Base-by-base conservation (phyloP, 805 yeast genomes). In the Pichia californica region DNA sequence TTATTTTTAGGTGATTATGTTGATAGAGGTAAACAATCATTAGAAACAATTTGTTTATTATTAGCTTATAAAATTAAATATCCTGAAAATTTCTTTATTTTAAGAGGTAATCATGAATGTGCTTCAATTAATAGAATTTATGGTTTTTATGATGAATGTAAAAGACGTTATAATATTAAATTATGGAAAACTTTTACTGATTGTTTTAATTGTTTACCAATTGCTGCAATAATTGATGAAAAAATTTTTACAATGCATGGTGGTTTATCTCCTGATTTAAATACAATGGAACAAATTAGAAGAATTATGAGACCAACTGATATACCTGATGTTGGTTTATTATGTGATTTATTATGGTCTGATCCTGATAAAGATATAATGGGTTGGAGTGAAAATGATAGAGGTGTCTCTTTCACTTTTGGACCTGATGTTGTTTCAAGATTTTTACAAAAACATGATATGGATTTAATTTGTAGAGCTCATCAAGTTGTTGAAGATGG, bases 401-500 rank as follows among this genome's bases (percentile, higher is more conserved):
- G 99, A 69, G 98, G 98, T 62, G 98, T 91, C 49, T 88, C 97
- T 21, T 91, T 89, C 67, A 91, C 98, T n/a, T 91, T 93, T 69
- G 98, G 98, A n/a, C 98, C 98, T 9, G 99, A 91, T 65, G 98
- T 91, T 42, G 98, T 91, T 43, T 85, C 95, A 53, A 76, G 98
- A 67, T 91, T 91, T 64, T 71, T 93, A 64, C 97, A 91, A 65
- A 89, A 88, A 61, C 98, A 91, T 67, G 98, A 91, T 63, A 86
- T 91, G 93, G 98, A 93, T 67, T 79, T 91, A 60, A 89, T 91
- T 58, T 93, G 98, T 71, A 80, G 99, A 64, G 98, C 98, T 37
- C 99, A 91, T 74, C 98, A 91, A 70, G 99, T 91, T 51, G 99
- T 91, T 49, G 99, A 91, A 70, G 99, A 91, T 67, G 99, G 99